These are phyloP conservation scores for Leccinellum albellum DNA, from an alignment of 768 basidiomycete species.

Conservation along the genomic window DNA sequence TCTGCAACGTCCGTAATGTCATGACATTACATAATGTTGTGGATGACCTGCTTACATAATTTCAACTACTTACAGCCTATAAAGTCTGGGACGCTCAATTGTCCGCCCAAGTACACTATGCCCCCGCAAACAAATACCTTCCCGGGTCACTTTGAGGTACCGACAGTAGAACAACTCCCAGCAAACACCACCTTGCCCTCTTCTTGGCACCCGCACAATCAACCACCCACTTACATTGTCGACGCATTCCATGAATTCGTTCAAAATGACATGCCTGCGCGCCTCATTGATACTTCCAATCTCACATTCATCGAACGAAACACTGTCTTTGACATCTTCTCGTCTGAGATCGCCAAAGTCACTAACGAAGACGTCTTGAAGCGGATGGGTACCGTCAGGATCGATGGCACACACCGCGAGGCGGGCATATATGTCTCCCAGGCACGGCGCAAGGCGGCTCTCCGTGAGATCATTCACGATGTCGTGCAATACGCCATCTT, in stretches of 20 bases:
- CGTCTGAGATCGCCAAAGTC: slow-evolving; percentile 10
- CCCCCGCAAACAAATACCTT: not conserved
- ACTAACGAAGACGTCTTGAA: slow-evolving; percentile 15
- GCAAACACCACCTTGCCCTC: too few species aligned
- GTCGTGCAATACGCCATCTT: slow-evolving; percentile 23
- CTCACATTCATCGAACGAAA: slow-evolving; percentile 21
- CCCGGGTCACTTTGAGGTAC: too few species aligned
- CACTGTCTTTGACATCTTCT: slow-evolving; percentile 19
- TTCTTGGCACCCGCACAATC: too few species aligned
- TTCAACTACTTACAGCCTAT: too few species aligned
- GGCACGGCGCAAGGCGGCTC: slow-evolving; percentile 7
- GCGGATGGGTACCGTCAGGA: not conserved
- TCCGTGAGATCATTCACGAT: slow-evolving; percentile 17
- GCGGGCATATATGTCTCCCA: slow-evolving; percentile 9
- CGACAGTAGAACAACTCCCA: not conserved
- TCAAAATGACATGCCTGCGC: slow-evolving; percentile 22
- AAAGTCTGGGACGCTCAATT: too few species aligned
- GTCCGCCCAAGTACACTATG: not conserved
- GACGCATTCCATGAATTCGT: slow-evolving; percentile 19
- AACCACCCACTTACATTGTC: not conserved
- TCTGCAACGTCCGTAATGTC: too few species aligned
- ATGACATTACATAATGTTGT: too few species aligned
- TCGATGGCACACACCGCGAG: slow-evolving; percentile 6
- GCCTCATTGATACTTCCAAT: slow-evolving; percentile 23
- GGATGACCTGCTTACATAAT: too few species aligned